These are phyloP conservation scores for Leptographium flavum DNA, from an alignment of 2,329 filamentous ascomycete species.

Conservation along the genomic window DNA sequence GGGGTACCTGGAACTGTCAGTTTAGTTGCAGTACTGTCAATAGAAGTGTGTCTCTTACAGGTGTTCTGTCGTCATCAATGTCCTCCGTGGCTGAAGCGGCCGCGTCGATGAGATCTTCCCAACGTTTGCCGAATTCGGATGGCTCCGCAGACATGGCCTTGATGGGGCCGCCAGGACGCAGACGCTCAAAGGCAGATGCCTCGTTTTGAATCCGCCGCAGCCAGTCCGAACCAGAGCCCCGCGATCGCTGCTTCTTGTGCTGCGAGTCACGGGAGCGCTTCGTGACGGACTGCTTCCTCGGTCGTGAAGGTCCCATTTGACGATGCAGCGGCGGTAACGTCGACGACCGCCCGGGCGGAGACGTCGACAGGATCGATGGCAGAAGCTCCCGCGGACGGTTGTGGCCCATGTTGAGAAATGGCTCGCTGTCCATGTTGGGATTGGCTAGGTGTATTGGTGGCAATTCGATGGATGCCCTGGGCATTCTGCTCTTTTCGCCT, in stretches of 20 bases:
- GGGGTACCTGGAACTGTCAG: conserved; percentile 35
- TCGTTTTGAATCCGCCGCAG: conserved; percentile 43
- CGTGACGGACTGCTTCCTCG: conserved; percentile 75
- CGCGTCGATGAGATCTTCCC: conserved; percentile 93
- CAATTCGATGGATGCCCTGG: conserved; percentile 56
- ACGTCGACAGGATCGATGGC: conserved; percentile 68
- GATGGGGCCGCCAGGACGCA: conserved; percentile 53
- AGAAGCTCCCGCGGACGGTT: conserved; percentile 57
- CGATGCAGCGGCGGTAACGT: conserved; percentile 75
- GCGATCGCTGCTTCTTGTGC: conserved; percentile 68
- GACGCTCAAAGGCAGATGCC: conserved; percentile 28
- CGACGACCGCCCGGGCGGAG: conserved; percentile 74
- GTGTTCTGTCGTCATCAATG: conserved; percentile 79
- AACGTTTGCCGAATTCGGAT: conserved; percentile 71
- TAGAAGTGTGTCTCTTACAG: conserved; percentile 44
- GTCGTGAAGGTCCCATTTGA: conserved; percentile 53
- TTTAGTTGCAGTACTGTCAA: conserved; percentile 7
- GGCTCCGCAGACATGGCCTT: conserved; percentile 84
- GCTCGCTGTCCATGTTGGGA: conserved; percentile 57
- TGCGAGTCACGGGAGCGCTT: conserved; percentile 62
- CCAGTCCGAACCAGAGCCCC: conserved; percentile 54
- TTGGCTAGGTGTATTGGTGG: conserved; percentile 49
- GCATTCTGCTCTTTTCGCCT: conserved; percentile 47
- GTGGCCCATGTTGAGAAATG: conserved; percentile 48
- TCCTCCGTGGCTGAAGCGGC: conserved; percentile 84